A percentile compares a stretch with the other conserved stretches of the same genome.
These are phyloP conservation scores for Tylopilus rubrobrunneus DNA, from an alignment of 768 basidiomycete genomes.

Conservation along the genomic window DNA sequence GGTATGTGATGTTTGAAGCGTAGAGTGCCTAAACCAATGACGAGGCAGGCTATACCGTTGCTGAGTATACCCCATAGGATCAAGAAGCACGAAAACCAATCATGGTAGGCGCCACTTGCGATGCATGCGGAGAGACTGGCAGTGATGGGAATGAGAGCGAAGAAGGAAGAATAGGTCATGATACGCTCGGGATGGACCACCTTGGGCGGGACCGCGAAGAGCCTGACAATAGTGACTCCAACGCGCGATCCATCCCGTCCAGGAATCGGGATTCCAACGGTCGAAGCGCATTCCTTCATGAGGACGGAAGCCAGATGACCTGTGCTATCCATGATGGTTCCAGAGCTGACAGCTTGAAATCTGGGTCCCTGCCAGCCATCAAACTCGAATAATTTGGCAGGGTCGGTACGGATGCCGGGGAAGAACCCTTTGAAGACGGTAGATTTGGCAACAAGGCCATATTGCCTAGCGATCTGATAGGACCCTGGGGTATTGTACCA, in stretches of 20 bases:
- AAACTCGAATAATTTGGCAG: neutral
- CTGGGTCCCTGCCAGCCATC: neutral
- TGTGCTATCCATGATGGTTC: neutral
- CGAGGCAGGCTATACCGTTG: neutral
- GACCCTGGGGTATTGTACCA: no score
- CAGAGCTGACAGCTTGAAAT: neutral
- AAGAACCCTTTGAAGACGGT: neutral
- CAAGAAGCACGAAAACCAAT: neutral
- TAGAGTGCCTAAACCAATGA: neutral
- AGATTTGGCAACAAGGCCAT: no score
- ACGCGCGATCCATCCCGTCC: neutral
- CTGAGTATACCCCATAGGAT: neutral
- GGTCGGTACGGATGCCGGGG: neutral
- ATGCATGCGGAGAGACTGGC: neutral
- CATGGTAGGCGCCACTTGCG: neutral
- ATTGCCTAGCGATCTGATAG: no score
- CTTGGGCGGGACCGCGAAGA: neutral
- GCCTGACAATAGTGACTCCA: neutral
- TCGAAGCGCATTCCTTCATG: neutral
- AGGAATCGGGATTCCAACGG: neutral
- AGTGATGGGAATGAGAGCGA: neutral
- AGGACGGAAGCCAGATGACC: neutral
- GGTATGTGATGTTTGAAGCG: neutral
- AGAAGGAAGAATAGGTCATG: neutral
- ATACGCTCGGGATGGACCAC: neutral